Conservation (phyloP, 192 early-diverging fungal species). For the Coemansia sp. region DNA sequence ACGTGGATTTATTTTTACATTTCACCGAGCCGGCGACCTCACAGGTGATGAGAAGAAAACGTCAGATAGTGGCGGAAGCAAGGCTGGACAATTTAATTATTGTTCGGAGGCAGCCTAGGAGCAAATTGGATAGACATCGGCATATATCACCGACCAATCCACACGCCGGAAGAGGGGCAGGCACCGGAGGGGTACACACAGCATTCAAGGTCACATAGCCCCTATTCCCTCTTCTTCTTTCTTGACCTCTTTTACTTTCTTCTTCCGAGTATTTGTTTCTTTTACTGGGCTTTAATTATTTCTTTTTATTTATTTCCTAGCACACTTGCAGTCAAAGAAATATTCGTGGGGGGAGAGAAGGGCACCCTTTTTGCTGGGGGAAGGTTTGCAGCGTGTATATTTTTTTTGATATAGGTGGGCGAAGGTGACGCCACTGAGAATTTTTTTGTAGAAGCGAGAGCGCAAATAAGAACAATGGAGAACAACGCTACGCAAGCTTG, state of each 20-base stretch:
- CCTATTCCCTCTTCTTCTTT: constrained; percentile 3
- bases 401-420: too few species aligned
- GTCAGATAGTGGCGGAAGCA: not conserved
- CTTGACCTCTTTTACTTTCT: not conserved
- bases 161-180: not conserved
- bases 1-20: not conserved
- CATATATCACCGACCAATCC: not conserved
- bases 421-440: not conserved
- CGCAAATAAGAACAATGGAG: constrained; percentile 1
- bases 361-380: too few species aligned
- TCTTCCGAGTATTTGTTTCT: not conserved
- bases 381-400: too few species aligned
- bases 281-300: too few species aligned
- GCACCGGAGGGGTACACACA: not conserved
- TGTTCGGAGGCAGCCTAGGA: not conserved
- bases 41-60: constrained; percentile 16
- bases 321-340: too few species aligned
- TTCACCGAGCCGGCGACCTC: constrained; percentile 14
- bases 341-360: too few species aligned
- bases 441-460: not conserved
- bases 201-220: too few species aligned
- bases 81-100: not conserved
- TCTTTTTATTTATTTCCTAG: too few species aligned
- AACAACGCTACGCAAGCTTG: constrained; percentile 35
- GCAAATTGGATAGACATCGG: not conserved